phyloP scores from a whole-genome alignment of 1,284 basidiomycete genomes.

The Boletellus sp. region DNA sequence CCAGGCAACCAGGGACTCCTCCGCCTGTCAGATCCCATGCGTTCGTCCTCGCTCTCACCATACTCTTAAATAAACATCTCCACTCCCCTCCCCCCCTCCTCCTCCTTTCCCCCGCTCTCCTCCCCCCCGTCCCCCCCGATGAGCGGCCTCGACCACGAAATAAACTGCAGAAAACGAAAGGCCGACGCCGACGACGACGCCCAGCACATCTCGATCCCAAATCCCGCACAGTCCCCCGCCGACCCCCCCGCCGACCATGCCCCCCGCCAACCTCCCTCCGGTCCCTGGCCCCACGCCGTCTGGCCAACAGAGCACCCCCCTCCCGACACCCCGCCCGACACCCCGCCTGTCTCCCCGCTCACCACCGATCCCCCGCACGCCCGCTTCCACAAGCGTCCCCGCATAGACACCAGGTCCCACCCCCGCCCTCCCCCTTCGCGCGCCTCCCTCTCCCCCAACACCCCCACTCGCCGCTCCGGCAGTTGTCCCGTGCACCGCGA shows the following conservation, averaged over 20 bases:
- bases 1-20: constrained; percentile 30
- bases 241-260: constrained; percentile 18
- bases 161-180: constrained; percentile 36
- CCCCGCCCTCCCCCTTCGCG: constrained; percentile 17
- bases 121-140: constrained; percentile 16
- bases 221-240: constrained; percentile 10
- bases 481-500: constrained; percentile 21
- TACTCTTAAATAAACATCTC: constrained; percentile 25
- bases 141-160: constrained; percentile 29
- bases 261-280: constrained; percentile 27
- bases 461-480: constrained; percentile 27
- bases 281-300: constrained; percentile 30
- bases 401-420: constrained; percentile 28
- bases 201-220: constrained; percentile 11
- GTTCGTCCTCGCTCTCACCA: constrained; percentile 31
- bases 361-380: constrained; percentile 15
- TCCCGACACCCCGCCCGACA: constrained; percentile 27
- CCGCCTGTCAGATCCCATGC: constrained; percentile 26
- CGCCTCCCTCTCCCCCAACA: constrained; percentile 15
- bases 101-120: constrained; percentile 13
- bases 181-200: constrained; percentile 30
- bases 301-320: constrained; percentile 30
- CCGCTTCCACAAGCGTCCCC: constrained; percentile 30
- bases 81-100: constrained; percentile 5
- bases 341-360: constrained; percentile 31